These are phyloP conservation scores for Candida albicans DNA, from an alignment of 1,139 yeast species.

Conservation along the genomic window DNA sequence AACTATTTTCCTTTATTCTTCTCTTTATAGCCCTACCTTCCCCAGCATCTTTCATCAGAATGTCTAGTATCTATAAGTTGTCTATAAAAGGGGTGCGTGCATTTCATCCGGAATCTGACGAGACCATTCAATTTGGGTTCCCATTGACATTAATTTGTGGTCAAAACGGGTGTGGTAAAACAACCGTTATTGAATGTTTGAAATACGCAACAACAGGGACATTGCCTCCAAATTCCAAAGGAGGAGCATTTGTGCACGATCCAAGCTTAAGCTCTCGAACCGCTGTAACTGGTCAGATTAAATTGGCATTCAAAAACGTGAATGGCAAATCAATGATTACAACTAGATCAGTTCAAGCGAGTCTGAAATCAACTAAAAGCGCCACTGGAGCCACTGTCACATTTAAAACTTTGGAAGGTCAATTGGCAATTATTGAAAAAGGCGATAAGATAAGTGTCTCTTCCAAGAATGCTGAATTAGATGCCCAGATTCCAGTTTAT, in stretches of 20 bases:
- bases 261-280: constrained; percentile 79
- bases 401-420: constrained; percentile 91
- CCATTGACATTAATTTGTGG: constrained; percentile 96
- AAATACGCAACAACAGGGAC: constrained; percentile 95
- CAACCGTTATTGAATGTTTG: constrained; percentile 92
- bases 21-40: too few relatives aligned
- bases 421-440: constrained; percentile 61
- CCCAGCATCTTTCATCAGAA: constrained; percentile 16
- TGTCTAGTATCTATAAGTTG: constrained; percentile 74
- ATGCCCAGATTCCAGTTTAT: constrained; percentile 73
- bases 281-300: constrained; percentile 85
- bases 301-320: constrained; percentile 76
- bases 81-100: constrained; percentile 91
- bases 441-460: constrained; percentile 76
- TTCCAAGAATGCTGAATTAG: constrained; percentile 84
- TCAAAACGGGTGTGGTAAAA: constrained; percentile 97
- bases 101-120: constrained; percentile 78
- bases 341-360: constrained; percentile 79
- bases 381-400: constrained; percentile 47
- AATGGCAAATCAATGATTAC: constrained; percentile 79
- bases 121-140: constrained; percentile 83
- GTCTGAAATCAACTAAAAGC: constrained; percentile 40
- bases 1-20: too few relatives aligned
- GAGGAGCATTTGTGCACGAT: constrained; percentile 95
- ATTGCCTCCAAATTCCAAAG: constrained; percentile 92